Conservation (phyloP, 1,139 yeast species). For the Hyphopichia wangnamkhiaoensis region DNA sequence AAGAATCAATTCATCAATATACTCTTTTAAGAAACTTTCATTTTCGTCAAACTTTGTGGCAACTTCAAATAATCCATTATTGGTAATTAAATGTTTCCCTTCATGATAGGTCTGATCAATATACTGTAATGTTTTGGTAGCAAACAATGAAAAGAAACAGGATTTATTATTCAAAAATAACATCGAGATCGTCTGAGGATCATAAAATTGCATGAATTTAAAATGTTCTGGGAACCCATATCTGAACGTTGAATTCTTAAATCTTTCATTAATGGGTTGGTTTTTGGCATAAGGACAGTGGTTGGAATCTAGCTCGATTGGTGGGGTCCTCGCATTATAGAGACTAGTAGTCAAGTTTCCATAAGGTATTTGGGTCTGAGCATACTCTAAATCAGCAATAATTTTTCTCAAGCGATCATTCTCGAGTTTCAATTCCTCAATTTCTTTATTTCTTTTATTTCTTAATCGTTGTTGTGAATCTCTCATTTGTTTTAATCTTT, state of each 20-base stretch:
- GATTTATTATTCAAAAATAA: neutral
- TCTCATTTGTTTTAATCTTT: slow-evolving; percentile 1
- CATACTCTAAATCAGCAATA: neutral
- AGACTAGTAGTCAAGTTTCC: too few relatives aligned
- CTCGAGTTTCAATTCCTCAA: neutral
- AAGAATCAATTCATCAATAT: neutral
- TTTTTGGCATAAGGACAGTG: too few relatives aligned
- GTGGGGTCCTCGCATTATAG: too few relatives aligned
- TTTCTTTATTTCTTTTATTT: neutral
- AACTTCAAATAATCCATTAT: neutral
- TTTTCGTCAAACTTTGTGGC: neutral
- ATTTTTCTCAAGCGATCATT: neutral
- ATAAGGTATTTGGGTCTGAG: too few relatives aligned
- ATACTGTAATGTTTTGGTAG: neutral
- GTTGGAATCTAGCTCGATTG: too few relatives aligned
- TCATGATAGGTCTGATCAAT: neutral
- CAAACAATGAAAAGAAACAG: neutral
- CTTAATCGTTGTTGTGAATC: neutral
- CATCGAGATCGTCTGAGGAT: neutral
- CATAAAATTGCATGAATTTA: neutral
- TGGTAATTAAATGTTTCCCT: neutral
- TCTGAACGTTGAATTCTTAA: neutral
- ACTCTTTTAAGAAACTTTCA: neutral
- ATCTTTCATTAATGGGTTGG: neutral
- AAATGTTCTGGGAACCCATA: neutral